Evolutionary conservation across 2,329 filamentous ascomycete genomes (phyloP), one percentile per base, ranked within the genome.

Genomic region (Cyanodermella asteris): DNA sequence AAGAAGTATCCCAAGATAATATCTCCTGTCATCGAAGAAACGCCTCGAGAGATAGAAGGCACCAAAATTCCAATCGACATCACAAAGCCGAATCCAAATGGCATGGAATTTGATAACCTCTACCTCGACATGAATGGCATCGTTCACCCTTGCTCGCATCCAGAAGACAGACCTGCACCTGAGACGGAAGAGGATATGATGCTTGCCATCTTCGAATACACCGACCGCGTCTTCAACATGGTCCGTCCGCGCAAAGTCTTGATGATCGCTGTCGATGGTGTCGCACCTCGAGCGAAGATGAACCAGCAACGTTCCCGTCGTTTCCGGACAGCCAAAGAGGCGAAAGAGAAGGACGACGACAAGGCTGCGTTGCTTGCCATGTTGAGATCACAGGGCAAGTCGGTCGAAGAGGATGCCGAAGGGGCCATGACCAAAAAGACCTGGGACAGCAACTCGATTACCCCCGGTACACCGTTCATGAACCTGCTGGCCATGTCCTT

Each of bases 111-210:
- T 42, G 84, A 97, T 53, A 97, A 97, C 42, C 59, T 97, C 5
- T 97, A 97, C 44, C 66, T 97, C 34, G 87, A 97, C 43, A 94
- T 97, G 84, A 97, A 97, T 50, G 90, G 87, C 46, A 97, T 97
- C 37, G 87, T 97, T 18, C 87, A 97, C 56, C 90, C 90, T 16
- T 97, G 87, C 54, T 91, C 84, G 23, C 87, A 97, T 53, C 87
- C 87, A 1, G 87, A 97, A 48, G 84, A 94, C 42, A 69, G 70
- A 34, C 81, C 87, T 2, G 69, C 87, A 4, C 87, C 87, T 7
- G 75, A 73, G 42, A 84, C 87, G 32, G 87, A 97, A 55, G 80
- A 91, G 47, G 87, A 94, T 53, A 97, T 97, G 87, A 97, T 97
- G 87, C 48, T 93, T 39, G 90, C 90, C 44, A 72, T 97, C 32